Conservation (phyloP, 192 early-diverging fungal species). For the Coemansia sp. region DNA sequence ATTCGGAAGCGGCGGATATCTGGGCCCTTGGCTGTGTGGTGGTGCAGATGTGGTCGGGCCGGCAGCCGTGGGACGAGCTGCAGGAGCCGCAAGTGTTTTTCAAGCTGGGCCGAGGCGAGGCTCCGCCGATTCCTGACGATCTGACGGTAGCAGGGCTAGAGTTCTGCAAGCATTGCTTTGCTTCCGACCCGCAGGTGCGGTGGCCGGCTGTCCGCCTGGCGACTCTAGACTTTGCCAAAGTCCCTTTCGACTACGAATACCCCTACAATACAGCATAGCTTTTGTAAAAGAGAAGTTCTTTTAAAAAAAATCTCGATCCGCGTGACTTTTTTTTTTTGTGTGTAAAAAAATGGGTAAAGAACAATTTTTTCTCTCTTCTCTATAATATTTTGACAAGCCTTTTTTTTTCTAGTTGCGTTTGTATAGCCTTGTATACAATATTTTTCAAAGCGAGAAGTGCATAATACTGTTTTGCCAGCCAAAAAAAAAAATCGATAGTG, state of each 20-base stretch:
- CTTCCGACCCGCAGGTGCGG: constrained; percentile 70
- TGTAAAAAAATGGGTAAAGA: background rate
- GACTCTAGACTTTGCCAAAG: constrained; percentile 68
- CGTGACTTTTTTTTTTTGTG: constrained; percentile 7
- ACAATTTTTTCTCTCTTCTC: constrained; percentile 12
- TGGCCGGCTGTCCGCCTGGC: constrained; percentile 75
- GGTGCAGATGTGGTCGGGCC: constrained; percentile 93
- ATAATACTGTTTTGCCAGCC: background rate
- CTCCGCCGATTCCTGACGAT: constrained; percentile 76
- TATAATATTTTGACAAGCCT: background rate
- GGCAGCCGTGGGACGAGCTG: constrained; percentile 65
- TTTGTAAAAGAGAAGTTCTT: too few relatives aligned
- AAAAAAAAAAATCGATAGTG: background rate
- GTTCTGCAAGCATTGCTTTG: constrained; percentile 77
- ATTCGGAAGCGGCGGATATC: constrained; percentile 91
- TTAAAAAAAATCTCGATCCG: background rate
- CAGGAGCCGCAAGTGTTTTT: constrained; percentile 61
- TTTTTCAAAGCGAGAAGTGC: too few relatives aligned
- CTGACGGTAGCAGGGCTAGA: constrained; percentile 66
- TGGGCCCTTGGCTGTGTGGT: constrained; percentile 87
- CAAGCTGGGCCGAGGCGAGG: constrained; percentile 74
- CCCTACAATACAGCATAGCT: constrained; percentile 29
- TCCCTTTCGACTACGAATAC: constrained; percentile 41
- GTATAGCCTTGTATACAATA: too few relatives aligned
- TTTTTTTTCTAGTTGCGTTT: background rate